Evolutionary conservation across 768 basidiomycete species (phyloP).

Genomic region (Trametes villosa): DNA sequence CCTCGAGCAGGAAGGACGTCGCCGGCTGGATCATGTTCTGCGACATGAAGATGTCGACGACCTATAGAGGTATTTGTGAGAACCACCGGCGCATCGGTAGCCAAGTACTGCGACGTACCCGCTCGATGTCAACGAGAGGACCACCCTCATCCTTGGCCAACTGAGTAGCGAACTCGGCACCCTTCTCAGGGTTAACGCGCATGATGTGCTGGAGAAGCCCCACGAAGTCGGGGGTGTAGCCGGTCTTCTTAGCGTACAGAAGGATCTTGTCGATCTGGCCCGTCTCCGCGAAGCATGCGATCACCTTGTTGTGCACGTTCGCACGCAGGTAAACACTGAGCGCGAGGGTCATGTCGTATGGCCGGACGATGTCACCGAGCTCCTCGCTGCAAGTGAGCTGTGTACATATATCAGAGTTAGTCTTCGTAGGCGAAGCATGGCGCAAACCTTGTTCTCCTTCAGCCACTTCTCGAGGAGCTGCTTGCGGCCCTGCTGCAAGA

Average conservation of each 20-base stretch:
- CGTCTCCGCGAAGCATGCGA: conserved; percentile 98
- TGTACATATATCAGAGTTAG: background rate
- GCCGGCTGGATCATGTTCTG: conserved; percentile 99
- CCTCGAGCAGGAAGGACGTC: conserved; percentile 96
- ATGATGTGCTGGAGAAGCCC: conserved; percentile 94
- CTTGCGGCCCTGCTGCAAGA: conserved; percentile 94
- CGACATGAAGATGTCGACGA: conserved; percentile 99
- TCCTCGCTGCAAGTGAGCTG: conserved; percentile 98
- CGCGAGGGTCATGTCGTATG: conserved; percentile 95
- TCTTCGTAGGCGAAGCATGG: background rate
- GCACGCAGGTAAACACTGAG: conserved; percentile 97
- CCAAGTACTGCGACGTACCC: conserved; percentile 53
- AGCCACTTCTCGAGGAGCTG: conserved; percentile 98
- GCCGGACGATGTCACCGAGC: conserved; percentile 93
- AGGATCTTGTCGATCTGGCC: conserved; percentile 99
- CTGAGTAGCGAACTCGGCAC: conserved; percentile 95
- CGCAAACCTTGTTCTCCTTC: conserved; percentile 93
- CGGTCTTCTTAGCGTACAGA: conserved; percentile 96
- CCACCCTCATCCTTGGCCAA: conserved; percentile 93
- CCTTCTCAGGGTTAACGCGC: conserved; percentile 95
- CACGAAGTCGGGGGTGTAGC: conserved; percentile 91
- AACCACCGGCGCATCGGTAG: background rate
- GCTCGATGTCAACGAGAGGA: conserved; percentile 90
- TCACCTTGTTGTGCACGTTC: conserved; percentile 97
- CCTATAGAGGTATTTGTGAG: conserved; percentile 43